A percentile compares a stretch with the other conserved stretches of the same genome.
These are phyloP conservation scores for Fagus sylvatica DNA, from an alignment of 306 rosid genomes.

Conservation along the genomic window DNA sequence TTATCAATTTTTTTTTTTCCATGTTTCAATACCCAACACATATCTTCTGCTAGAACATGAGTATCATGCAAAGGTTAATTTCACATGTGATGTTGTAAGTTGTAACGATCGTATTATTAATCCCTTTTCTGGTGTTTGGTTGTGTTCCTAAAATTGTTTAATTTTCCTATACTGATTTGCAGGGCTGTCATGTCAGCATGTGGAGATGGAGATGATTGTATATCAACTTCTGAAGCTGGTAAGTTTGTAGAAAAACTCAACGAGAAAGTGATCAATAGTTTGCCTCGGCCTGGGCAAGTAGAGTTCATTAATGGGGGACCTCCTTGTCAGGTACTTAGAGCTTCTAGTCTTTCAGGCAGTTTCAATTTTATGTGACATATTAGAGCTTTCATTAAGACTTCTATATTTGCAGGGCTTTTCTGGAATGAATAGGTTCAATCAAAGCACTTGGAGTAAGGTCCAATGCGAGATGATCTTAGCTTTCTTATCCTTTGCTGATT, in stretches of 20 bases:
- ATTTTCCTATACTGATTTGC: not conserved
- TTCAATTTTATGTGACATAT: not conserved
- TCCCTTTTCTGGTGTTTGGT: no score
- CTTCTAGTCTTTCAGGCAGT: constrained; percentile 5
- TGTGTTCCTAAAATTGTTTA: no score
- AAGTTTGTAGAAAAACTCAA: constrained; percentile 62
- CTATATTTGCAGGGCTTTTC: constrained; percentile 73
- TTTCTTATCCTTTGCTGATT: constrained; percentile 90
- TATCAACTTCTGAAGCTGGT: constrained; percentile 78
- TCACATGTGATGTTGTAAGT: no score
- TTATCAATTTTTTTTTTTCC: no score
- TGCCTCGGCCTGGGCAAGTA: constrained; percentile 89
- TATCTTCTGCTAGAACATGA: no score
- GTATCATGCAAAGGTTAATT: no score
- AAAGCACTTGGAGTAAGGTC: constrained; percentile 95
- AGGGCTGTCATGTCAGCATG: constrained; percentile 91
- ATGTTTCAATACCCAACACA: no score
- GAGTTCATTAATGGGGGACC: constrained; percentile 99
- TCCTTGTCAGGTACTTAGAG: constrained; percentile 77
- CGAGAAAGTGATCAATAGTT: constrained; percentile 48
- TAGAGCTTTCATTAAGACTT: no score
- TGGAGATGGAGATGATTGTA: constrained; percentile 85
- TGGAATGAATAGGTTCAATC: constrained; percentile 95
- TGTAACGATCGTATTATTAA: no score
- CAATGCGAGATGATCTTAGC: constrained; percentile 98